Base-by-base conservation (phyloP, 2,329 filamentous ascomycete species). In the Aureobasidium sp. region DNA sequence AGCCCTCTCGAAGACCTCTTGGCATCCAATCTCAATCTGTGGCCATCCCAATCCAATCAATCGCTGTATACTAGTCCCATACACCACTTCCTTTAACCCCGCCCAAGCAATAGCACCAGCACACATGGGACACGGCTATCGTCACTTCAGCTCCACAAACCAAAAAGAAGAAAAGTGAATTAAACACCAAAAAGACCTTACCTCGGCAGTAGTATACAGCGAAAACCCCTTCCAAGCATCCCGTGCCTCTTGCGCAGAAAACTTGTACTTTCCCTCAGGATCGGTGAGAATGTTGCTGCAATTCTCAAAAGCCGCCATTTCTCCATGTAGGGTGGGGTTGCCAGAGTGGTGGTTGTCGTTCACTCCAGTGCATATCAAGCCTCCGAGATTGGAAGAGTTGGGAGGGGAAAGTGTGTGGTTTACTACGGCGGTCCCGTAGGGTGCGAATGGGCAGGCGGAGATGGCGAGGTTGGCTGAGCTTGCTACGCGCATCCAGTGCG, bases 101-200 rank as follows among this genome's bases (percentile, higher is more conserved):
- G 81, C 75, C 80, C 80, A 84, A 1, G 81, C 77, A 64, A 84
- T 82, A 0, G 81, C 82, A 7, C 80, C 77, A 1, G 82, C 81
- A 66, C 82, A 85, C 78, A 84, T 85, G 7, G 81, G 79, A 68
- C 82, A 84, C 62, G 77, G 79, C 69, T 84, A 15, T 5, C 5
- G 5, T 6, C 2, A 11, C 5, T 22, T 51, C 29, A 51, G 47
- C 12, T 29, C 27, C 3, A 29, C 2, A 17, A 17, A 9, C 14
- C 44, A 29, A 29, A 8, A 17, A 17, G 15, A n/a, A n/a, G 8
- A 25, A 25, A 25, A 25, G 22, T 25, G 3, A 25, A 25, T 25
- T 3, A 1, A 25, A 25, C 1, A 25, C 22, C 1, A 25, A 25
- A 25, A 12, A 20, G 22, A 14, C 5, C 44, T 5, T 29, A 47